phyloP scores from a whole-genome alignment of 2,329 filamentous ascomycete genomes.

The Geoglossum cookeanum region DNA sequence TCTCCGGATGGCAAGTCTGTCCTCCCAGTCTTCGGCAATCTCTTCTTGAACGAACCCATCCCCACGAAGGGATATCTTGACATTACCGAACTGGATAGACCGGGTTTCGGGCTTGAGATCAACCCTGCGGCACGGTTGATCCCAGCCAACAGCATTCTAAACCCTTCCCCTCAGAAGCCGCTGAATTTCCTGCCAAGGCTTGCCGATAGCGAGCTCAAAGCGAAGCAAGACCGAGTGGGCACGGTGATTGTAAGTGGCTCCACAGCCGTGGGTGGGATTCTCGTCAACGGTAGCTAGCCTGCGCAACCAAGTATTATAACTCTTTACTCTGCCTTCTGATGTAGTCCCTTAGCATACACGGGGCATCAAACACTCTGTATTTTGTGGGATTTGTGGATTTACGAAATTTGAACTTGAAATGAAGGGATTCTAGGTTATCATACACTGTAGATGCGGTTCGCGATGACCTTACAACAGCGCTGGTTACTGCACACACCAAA shows the following conservation, averaged over 20 bases:
- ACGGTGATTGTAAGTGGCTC: neutral
- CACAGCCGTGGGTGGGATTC: neutral
- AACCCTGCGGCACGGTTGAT: constrained; percentile 30
- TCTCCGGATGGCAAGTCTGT: constrained; percentile 81
- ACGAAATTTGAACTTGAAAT: too few relatives aligned
- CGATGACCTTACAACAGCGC: too few relatives aligned
- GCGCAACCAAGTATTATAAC: neutral
- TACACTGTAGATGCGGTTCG: too few relatives aligned
- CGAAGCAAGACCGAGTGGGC: neutral
- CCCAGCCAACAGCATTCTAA: constrained; percentile 51
- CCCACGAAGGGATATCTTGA: constrained; percentile 67
- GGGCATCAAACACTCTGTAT: too few relatives aligned
- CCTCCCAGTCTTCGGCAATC: constrained; percentile 74
- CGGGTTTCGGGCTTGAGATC: constrained; percentile 74
- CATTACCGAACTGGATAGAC: constrained; percentile 63
- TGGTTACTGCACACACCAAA: too few relatives aligned
- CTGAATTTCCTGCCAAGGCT: constrained; percentile 12
- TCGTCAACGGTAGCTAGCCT: neutral
- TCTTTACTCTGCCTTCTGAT: too few relatives aligned
- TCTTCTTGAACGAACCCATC: constrained; percentile 82
- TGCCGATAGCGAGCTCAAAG: neutral
- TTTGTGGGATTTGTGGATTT: too few relatives aligned
- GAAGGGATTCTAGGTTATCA: too few relatives aligned
- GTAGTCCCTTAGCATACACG: too few relatives aligned
- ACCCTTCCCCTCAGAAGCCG: constrained; percentile 36